These are phyloP conservation scores for Pyrenophora seminiperda DNA, from an alignment of 2,329 filamentous ascomycete species.

Conservation along the genomic window DNA sequence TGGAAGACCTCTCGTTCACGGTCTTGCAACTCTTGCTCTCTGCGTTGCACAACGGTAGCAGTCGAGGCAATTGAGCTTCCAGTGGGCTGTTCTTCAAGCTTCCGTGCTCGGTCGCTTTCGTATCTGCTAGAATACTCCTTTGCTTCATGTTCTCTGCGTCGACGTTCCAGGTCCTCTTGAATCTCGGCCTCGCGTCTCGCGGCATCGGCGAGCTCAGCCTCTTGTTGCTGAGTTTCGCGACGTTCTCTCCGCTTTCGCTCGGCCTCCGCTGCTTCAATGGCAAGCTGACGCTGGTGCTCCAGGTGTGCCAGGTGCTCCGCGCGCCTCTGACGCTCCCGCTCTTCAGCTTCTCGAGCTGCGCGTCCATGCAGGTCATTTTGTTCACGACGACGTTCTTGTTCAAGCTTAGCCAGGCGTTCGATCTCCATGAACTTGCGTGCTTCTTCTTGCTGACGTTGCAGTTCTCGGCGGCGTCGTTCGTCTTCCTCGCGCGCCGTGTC, in stretches of 20 bases:
- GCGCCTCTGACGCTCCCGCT: conserved; percentile 40
- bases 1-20: conserved; percentile 42
- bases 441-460: conserved; percentile 39
- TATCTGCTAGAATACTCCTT: conserved; percentile 32
- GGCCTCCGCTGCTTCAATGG: conserved; percentile 25
- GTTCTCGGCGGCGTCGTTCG: conserved; percentile 25
- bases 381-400: conserved; percentile 37
- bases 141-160: conserved; percentile 34
- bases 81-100: conserved; percentile 36
- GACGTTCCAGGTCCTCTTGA: conserved; percentile 31
- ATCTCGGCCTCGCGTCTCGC: conserved; percentile 39
- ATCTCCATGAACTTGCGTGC: conserved; percentile 34
- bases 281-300: conserved; percentile 38
- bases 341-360: conserved; percentile 35
- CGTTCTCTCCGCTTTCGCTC: conserved; percentile 33
- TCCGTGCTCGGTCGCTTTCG: conserved; percentile 29
- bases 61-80: conserved; percentile 39
- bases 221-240: conserved; percentile 36
- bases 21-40: conserved; percentile 42
- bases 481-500: conserved; percentile 13
- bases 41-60: conserved; percentile 40
- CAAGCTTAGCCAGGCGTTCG: conserved; percentile 35
- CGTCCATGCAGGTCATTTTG: conserved; percentile 33
- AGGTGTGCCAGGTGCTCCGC: conserved; percentile 23
- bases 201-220: conserved; percentile 31